Evolutionary conservation across 345 rosid species (phyloP), one percentile per base, ranked within the genome.

Genomic region (Eucalyptus albens): DNA sequence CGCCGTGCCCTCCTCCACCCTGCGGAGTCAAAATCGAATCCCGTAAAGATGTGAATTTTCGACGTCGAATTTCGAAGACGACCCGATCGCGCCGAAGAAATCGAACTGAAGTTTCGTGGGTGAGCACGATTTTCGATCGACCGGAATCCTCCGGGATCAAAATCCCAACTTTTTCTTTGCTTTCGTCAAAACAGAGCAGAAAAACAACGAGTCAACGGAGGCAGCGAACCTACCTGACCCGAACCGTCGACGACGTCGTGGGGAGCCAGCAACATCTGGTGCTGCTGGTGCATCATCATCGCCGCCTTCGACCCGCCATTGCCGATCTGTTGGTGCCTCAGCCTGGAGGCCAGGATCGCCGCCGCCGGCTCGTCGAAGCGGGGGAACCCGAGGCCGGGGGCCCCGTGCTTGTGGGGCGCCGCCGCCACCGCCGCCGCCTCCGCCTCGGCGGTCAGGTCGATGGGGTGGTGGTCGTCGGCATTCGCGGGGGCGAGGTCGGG

Each of bases 291-390:
- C 88, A 19, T 53, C 62, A 47, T 47, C 62, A 17, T 51, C 44
- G n/a, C 88, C 13, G 87, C 40, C 55, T 24, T 55, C 19, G 88
- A 21, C 27, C 62, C 62, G 40, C 88, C 88, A 56, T 56, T 56
- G 88, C 65, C 88, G 62, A 86, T 86, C 65, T 33, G 88, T 19
- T 91, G 93, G 67, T 90, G 92, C 81, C 92, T 88, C 88, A 92
- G 89, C 93, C 89, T 92, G 87, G 93, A 91, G 50, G 94, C 92
- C 37, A 92, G 89, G 72, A 91, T 72, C 44, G 31, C 16, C 69
- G 82, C 83, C 87, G 89, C 85, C 14, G 90, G 62, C 50, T 86
- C 87, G 42, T 86, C 87, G 40, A 86, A 86, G 26, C 31, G 87
- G 59, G 29, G 87, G 59, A 86, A 49, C 87, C 87, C 87, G 42